Evolutionary conservation across 73 alveolate genomes (phyloP).

Genomic region (Tetrahymena thermophila): DNA sequence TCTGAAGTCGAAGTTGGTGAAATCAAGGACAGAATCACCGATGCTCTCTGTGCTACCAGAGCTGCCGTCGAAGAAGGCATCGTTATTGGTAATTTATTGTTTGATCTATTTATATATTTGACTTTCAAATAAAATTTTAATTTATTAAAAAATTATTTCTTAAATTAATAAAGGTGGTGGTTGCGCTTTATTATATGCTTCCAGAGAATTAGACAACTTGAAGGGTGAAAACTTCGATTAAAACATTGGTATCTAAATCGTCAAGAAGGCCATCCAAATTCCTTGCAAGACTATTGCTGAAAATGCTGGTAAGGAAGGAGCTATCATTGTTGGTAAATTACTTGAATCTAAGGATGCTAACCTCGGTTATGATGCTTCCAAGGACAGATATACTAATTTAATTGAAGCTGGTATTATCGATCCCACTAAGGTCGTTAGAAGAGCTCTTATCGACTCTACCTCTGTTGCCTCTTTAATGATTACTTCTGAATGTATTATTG

Average conservation of each 20-base stretch:
- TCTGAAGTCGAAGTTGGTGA: conserved; percentile 94
- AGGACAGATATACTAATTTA: conserved; percentile 66
- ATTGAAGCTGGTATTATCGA: conserved; percentile 88
- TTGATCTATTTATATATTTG: background rate
- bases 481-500: conserved; percentile 82
- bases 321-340: conserved; percentile 71
- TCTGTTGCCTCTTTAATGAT: conserved; percentile 94
- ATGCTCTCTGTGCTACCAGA: conserved; percentile 95
- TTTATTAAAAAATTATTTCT: background rate
- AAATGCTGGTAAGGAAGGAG: conserved; percentile 91
- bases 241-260: conserved; percentile 81
- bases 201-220: conserved; percentile 59
- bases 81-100: conserved; percentile 89
- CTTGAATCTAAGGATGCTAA: conserved; percentile 55
- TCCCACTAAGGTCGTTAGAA: conserved; percentile 97
- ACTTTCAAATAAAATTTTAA: background rate
- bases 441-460: conserved; percentile 92
- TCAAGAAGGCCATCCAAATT: conserved; percentile 74
- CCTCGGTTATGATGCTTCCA: conserved; percentile 84
- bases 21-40: conserved; percentile 93
- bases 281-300: conserved; percentile 80
- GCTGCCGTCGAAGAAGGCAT: conserved; percentile 97
- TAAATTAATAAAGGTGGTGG: conserved; percentile 27
- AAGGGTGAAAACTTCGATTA: conserved; percentile 87
- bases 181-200: conserved; percentile 88